Conservation (phyloP, 2,329 filamentous ascomycete species). For the Chaetomium strumarium region DNA sequence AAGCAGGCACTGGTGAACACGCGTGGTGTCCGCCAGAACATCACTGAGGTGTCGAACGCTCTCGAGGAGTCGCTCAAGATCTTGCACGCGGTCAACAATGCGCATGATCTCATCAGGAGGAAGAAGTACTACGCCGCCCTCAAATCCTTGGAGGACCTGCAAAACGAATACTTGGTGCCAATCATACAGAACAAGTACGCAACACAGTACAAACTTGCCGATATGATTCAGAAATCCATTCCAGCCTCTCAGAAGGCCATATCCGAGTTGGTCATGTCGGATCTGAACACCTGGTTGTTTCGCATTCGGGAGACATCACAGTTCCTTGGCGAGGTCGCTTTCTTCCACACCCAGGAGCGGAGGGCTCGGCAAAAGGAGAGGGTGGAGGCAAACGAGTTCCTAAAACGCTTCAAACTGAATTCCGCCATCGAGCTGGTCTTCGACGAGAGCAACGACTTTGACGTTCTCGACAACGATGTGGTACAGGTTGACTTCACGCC, state of each 20-base stretch:
- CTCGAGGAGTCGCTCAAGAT: conserved; percentile 90
- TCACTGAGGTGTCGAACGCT: conserved; percentile 84
- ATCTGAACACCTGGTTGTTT: conserved; percentile 95
- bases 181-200: conserved; percentile 75
- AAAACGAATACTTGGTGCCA: conserved; percentile 82
- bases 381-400: conserved; percentile 65
- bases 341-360: conserved; percentile 90
- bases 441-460: conserved; percentile 92
- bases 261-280: conserved; percentile 92
- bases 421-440: conserved; percentile 93
- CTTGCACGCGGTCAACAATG: conserved; percentile 84
- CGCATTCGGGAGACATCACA: conserved; percentile 93
- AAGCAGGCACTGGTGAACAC: conserved; percentile 94
- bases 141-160: conserved; percentile 88
- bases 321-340: conserved; percentile 90
- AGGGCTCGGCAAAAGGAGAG: conserved; percentile 78
- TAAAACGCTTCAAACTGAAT: conserved; percentile 84
- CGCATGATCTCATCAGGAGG: conserved; percentile 83
- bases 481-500: conserved; percentile 92
- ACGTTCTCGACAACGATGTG: conserved; percentile 92
- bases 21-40: conserved; percentile 86
- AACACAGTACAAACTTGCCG: conserved; percentile 89
- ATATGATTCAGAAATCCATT: conserved; percentile 93
- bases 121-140: conserved; percentile 95
- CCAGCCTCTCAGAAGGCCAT: conserved; percentile 89